phyloP scores from a whole-genome alignment of 225 moss, liverwort and hornwort genomes.

The Asterella californica region DNA sequence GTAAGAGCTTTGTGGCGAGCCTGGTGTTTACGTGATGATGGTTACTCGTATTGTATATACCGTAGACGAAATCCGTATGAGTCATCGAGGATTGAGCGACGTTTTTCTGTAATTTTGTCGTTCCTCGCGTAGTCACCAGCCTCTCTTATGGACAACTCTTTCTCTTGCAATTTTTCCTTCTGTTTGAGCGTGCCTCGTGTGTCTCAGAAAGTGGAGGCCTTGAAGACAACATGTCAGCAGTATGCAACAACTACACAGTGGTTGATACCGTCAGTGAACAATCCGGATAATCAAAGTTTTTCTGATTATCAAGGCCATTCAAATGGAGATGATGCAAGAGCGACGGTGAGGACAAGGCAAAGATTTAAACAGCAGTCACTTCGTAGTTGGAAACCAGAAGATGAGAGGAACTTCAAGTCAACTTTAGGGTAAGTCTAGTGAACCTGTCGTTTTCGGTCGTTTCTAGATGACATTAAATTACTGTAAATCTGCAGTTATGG shows the following conservation, averaged over 20 bases:
- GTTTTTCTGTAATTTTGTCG: not conserved
- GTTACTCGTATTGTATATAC: not conserved
- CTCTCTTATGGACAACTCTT: not conserved
- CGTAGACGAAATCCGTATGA: not conserved
- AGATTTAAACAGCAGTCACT: slow-evolving; percentile 48
- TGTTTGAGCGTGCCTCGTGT: not conserved
- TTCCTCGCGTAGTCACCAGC: not conserved
- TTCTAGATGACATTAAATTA: not conserved
- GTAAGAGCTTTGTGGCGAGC: slow-evolving; percentile 25
- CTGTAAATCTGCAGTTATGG: not conserved
- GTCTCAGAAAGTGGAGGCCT: slow-evolving; percentile 77
- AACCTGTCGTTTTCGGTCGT: not conserved
- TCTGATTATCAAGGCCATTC: slow-evolving; percentile 39
- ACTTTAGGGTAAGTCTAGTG: slow-evolving; percentile 62
- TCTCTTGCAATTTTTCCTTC: not conserved
- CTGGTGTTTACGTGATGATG: not conserved
- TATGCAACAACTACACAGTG: slow-evolving; percentile 92
- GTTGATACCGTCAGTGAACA: slow-evolving; percentile 86
- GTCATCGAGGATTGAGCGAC: not conserved
- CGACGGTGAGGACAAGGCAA: slow-evolving; percentile 52
- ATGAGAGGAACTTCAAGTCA: slow-evolving; percentile 77
- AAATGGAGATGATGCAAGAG: slow-evolving; percentile 32
- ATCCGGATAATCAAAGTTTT: slow-evolving; percentile 44
- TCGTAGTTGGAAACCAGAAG: slow-evolving; percentile 75
- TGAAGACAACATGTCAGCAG: slow-evolving; percentile 88